Evolutionary conservation across 495 filamentous ascomycete genomes (phyloP), one percentile per base, ranked within the genome.

Genomic region (Aspergillus baeticus): DNA sequence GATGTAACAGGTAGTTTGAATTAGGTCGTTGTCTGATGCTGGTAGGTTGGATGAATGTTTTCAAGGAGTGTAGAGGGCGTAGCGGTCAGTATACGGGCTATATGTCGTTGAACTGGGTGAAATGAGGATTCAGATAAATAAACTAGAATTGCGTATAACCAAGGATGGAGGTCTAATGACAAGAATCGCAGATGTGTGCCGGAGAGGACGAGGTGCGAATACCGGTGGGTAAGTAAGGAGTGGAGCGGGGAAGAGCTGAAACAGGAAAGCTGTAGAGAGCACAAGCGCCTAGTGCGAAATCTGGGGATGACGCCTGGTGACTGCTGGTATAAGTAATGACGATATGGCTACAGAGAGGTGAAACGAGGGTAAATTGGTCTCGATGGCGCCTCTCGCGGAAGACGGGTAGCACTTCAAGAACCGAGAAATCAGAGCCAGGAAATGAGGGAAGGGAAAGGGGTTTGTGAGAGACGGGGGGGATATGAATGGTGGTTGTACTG

Each of bases 401-500:
- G n/a, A 51, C 15, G 8, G 21, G n/a, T 18, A 15, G 13, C 13
- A 52, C 14, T 33, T 14, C 34, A 39, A 42, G 3, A 17, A n/a
- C 29, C 6, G 23, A 29, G 23, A 34, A 52, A 21, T 37, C 20
- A 38, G n/a, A 10, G 38, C 37, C 21, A 33, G 41, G 35, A 22
- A 17, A 20, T 5, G 20, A 11, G 31, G 41, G 36, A 29, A 36
- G 47, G 47, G 41, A 50, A 54, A 34, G 45, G 51, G 54, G 50
- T 22, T 57, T 56, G 49, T 54, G 44, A 48, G 49, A 42, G 38
- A 47, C 42, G 38, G 29, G 37, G 44, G 49, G 26, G 38, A 47
- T 54, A 36, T 37, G 22, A 42, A 47, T 42, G 52, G 31, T 43
- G 31, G 47, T 51, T 44, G 54, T 53, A 54, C 51, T 57, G 43